These are phyloP conservation scores for Irpex lacteus DNA, from an alignment of 1,284 basidiomycete genomes.

Conservation along the genomic window DNA sequence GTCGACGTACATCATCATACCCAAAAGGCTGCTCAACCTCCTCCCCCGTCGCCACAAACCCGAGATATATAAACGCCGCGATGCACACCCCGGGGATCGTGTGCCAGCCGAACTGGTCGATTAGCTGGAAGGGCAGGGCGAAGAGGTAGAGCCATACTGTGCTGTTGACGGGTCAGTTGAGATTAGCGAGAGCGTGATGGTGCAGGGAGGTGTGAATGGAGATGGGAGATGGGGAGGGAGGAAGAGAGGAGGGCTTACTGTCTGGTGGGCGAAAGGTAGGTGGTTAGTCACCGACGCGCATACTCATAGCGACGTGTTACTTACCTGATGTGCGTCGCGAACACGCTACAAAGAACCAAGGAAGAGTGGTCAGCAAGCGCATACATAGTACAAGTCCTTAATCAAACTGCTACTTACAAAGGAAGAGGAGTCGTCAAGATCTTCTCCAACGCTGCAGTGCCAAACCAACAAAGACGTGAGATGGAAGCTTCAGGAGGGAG, in stretches of 20 bases:
- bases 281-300: background rate
- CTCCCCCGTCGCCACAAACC: conserved; percentile 62
- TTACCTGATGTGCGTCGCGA: conserved; percentile 57
- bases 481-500: background rate
- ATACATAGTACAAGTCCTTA: background rate
- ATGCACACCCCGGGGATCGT: conserved; percentile 58
- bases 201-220: background rate
- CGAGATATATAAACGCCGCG: conserved; percentile 65
- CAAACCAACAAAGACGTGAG: background rate
- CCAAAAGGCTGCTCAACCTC: conserved; percentile 72
- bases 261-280: background rate
- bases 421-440: conserved; percentile 64
- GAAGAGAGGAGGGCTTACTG: background rate
- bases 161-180: conserved; percentile 31
- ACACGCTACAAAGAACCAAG: no score
- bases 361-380: background rate
- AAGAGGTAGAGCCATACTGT: conserved; percentile 70
- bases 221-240: background rate
- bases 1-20: conserved; percentile 23
- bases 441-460: conserved; percentile 44
- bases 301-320: background rate
- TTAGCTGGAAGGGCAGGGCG: conserved; percentile 66
- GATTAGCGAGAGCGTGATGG: no score
- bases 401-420: conserved; percentile 42
- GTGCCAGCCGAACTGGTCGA: conserved; percentile 54